Evolutionary conservation across 208 protist species (phyloP).

Genomic region (Leishmania tropica): DNA sequence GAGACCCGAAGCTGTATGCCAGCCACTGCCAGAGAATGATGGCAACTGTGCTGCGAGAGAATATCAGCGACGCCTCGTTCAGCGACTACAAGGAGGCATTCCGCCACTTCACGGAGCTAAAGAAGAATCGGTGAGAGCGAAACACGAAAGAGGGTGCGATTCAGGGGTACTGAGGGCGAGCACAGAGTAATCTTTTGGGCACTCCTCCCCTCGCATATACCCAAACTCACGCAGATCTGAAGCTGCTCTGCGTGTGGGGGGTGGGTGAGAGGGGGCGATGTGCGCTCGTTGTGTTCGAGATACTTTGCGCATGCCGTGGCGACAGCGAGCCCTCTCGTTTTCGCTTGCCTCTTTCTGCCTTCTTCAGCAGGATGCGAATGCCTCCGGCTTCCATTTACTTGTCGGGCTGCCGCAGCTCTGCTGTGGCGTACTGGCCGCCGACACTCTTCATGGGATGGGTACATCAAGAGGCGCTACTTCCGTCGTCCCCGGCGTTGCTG

Average conservation of each 20-base stretch:
- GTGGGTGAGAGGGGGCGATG: background rate
- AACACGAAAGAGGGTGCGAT: background rate
- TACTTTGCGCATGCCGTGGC: background rate
- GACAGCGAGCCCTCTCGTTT: background rate
- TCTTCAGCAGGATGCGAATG: background rate
- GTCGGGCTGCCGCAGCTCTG: background rate
- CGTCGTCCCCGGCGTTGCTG: background rate
- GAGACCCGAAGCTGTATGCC: constrained; percentile 74
- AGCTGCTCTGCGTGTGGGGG: background rate
- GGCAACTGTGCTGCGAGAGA: constrained; percentile 61
- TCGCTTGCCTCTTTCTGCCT: background rate
- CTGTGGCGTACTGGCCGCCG: background rate
- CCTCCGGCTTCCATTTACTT: background rate
- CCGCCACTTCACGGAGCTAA: constrained; percentile 17
- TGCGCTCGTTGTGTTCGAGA: background rate
- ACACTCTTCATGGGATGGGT: background rate
- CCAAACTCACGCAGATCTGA: background rate
- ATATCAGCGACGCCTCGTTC: constrained; percentile 68
- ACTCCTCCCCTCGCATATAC: background rate
- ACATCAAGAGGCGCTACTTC: background rate
- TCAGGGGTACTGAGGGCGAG: background rate
- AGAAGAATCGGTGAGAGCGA: constrained; percentile 17
- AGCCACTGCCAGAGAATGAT: constrained; percentile 88
- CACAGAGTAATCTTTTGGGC: background rate
- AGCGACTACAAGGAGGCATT: constrained; percentile 58